Evolutionary conservation across 768 basidiomycete genomes (phyloP), one percentile per base, ranked within the genome.

Genomic region (Stropharia rugosoannulata): DNA sequence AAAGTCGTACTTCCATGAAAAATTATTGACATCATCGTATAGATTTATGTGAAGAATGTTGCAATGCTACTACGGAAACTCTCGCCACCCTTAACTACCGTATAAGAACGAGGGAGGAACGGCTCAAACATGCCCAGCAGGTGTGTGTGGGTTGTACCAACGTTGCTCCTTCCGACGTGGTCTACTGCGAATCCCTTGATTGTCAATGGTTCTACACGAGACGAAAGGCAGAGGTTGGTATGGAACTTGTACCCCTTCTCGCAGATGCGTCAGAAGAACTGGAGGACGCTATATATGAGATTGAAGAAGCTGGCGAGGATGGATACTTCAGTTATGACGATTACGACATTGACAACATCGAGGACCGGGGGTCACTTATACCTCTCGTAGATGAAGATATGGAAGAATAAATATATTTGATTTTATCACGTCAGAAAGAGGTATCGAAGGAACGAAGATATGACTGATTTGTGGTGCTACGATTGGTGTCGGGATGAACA

Each of bases 121-220:
- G 80, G 19, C 69, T 89, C 1, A 62, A 71, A 15, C 73, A 82
- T n/a, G 70, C 84, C 3, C 89, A 94, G 41, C 72, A 71, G 3
- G 75, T 94, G 32, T 98, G 95, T 66, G 73, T 75, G 7, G 83
- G 86, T 2, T 98, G 95, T 67, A 74, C 85, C 4, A 72, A 73
- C 3, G 77, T 75, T 0, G 76, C 85, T 2, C 70, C 75, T 4
- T 72, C 70, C 11, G 91, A 93, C 54, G 77, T 80, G 0, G 80
- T 86, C 44, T 68, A 80, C 35, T 98, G 95, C 70, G 85, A 89
- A 63, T 93, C 91, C 7, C 73, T 91, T 44, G 94, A 97, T 65
- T 98, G 95, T 66, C 81, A 87, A 0, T 89, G 91, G 84, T 69
- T 94, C 35, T 97, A 84, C 61, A 81, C 86, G 29, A 76, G 92